Evolutionary conservation across 441 rosid genomes (phyloP).

Genomic region (Aquilaria agallochum): DNA sequence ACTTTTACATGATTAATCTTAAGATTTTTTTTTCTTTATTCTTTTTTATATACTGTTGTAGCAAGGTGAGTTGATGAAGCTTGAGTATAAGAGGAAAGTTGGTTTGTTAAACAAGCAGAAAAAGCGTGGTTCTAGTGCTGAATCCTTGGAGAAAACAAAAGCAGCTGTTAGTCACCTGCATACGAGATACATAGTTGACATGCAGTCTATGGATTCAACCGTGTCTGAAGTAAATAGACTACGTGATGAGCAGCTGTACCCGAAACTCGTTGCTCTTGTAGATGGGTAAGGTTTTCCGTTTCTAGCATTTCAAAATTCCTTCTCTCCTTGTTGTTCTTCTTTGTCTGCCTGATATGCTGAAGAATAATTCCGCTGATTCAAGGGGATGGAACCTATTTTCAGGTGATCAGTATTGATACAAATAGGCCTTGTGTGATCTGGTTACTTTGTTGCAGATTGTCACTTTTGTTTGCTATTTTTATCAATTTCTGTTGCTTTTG

Average conservation of each 20-base stretch:
- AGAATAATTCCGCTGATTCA: too few relatives aligned
- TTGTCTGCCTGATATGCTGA: too few relatives aligned
- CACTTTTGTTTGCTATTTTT: too few relatives aligned
- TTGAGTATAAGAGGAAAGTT: constrained; percentile 63
- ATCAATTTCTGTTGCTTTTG: too few relatives aligned
- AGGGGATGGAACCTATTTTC: too few relatives aligned
- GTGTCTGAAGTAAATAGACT: constrained; percentile 59
- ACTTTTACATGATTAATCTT: too few relatives aligned
- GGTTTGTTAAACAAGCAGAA: constrained; percentile 49
- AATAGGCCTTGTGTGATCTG: background rate
- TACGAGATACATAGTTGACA: constrained; percentile 64
- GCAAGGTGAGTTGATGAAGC: constrained; percentile 77
- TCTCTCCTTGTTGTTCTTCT: too few relatives aligned
- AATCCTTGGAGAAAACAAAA: constrained; percentile 65
- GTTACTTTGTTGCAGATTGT: background rate
- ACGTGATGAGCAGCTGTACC: constrained; percentile 60
- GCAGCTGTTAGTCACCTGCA: constrained; percentile 69
- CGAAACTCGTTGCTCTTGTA: constrained; percentile 45
- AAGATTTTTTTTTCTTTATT: background rate
- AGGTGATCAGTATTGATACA: too few relatives aligned
- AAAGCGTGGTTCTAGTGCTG: constrained; percentile 48
- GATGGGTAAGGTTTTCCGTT: constrained; percentile 36
- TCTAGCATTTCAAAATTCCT: too few relatives aligned
- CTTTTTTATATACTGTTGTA: constrained; percentile 17
- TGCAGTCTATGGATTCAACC: constrained; percentile 79